These are phyloP conservation scores for Coemansia umbellata DNA, from an alignment of 192 early-diverging fungal species.

Conservation along the genomic window DNA sequence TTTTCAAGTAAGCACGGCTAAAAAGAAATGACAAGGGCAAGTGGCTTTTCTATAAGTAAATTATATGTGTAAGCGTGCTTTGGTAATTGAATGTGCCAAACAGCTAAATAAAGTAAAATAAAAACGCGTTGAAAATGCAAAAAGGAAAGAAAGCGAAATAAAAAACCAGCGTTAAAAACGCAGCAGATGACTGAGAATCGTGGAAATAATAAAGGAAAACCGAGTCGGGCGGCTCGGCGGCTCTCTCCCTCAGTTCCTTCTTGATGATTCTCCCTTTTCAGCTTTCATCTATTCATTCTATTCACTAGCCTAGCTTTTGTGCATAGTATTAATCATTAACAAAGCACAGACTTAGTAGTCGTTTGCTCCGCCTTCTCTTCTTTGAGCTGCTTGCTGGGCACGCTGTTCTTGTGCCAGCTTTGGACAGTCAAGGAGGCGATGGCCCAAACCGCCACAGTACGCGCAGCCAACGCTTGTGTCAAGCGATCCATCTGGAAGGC, in stretches of 20 bases:
- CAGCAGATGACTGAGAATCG: no score
- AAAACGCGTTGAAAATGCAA: slow-evolving; percentile 1
- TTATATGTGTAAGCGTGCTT: no score
- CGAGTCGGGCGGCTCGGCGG: slow-evolving; percentile 5
- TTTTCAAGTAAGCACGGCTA: no score
- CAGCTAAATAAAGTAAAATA: neutral
- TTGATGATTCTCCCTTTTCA: neutral
- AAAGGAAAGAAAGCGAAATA: neutral
- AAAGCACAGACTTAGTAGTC: slow-evolving; percentile 7
- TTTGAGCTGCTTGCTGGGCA: slow-evolving; percentile 33
- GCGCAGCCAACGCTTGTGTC: slow-evolving; percentile 69
- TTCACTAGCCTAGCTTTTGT: no score
- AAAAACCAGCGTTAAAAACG: neutral
- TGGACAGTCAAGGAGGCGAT: slow-evolving; percentile 84
- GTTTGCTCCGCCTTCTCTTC: slow-evolving; percentile 23
- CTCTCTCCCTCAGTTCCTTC: neutral
- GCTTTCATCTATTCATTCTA: no score
- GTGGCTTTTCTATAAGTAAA: no score
- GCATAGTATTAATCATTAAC: neutral
- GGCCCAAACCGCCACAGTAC: slow-evolving; percentile 93
- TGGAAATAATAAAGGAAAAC: no score
- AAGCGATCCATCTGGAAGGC: slow-evolving; percentile 61
- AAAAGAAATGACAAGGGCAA: no score
- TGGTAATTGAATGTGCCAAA: neutral
- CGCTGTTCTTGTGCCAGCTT: slow-evolving; percentile 72